phyloP scores from a whole-genome alignment of 1,139 yeast genomes.

The Yamadazyma membranifaciens region DNA sequence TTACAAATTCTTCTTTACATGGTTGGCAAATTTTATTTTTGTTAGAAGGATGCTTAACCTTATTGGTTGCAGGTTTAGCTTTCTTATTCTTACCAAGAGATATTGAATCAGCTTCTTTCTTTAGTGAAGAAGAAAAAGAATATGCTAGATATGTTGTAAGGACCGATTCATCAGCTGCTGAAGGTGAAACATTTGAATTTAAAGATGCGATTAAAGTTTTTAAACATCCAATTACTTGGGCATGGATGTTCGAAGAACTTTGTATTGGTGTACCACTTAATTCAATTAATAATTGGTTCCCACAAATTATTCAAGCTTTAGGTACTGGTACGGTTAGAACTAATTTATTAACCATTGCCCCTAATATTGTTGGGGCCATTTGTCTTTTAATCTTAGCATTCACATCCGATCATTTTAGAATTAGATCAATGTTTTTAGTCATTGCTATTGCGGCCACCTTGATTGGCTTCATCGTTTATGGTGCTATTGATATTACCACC shows the following conservation, averaged over 20 bases:
- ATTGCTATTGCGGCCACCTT: conserved; percentile 36
- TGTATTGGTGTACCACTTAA: conserved; percentile 49
- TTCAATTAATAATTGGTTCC: conserved; percentile 50
- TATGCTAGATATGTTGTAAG: conserved; percentile 25
- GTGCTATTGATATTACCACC: conserved; percentile 36
- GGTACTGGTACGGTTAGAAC: conserved; percentile 29
- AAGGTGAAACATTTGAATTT: conserved; percentile 20
- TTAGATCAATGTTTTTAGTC: conserved; percentile 36
- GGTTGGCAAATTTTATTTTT: conserved; percentile 70
- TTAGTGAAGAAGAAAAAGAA: conserved; percentile 24
- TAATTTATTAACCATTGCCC: conserved; percentile 30
- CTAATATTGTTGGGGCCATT: conserved; percentile 31
- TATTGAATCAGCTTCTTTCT: conserved; percentile 25
- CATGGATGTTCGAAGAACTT: conserved; percentile 38
- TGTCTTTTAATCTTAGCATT: conserved; percentile 23
- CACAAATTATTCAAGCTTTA: conserved; percentile 27
- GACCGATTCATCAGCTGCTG: conserved; percentile 27
- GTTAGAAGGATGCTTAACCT: conserved; percentile 60
- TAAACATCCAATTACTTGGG: conserved; percentile 25
- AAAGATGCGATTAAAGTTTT: conserved; percentile 28
- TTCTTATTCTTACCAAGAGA: conserved; percentile 29
- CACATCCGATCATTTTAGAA: conserved; percentile 22
- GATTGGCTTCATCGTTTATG: conserved; percentile 45
- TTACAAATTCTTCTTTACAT: conserved; percentile 19
- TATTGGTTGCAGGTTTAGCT: conserved; percentile 50